Conservation (phyloP, 1,284 basidiomycete genomes). For the Trichosporon faecale region DNA sequence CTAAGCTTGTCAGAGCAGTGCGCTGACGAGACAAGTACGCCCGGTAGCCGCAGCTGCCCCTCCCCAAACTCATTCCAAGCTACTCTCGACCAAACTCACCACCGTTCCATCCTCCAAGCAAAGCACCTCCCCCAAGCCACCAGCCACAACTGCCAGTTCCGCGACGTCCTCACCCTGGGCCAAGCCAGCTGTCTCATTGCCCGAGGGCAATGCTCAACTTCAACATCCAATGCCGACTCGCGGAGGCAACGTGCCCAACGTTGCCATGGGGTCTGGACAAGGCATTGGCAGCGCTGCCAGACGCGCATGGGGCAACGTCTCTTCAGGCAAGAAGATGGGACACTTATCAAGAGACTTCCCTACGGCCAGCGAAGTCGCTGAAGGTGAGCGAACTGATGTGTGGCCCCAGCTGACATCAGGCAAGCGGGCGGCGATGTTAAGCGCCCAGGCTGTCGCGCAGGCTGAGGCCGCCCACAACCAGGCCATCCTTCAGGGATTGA, state of each 20-base stretch:
- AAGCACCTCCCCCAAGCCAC: constrained; percentile 35
- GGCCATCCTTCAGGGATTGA: constrained; percentile 59
- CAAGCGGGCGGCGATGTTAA: constrained; percentile 37
- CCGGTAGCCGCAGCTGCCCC: constrained; percentile 48
- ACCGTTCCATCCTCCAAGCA: constrained; percentile 23
- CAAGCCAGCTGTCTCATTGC: constrained; percentile 33
- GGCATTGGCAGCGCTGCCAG: constrained; percentile 29
- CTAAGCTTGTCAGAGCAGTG: constrained; percentile 1
- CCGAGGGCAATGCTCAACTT: constrained; percentile 22
- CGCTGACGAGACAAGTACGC: constrained; percentile 40
- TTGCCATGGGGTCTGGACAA: constrained; percentile 36
- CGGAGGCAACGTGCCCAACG: constrained; percentile 22
- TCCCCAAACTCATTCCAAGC: constrained; percentile 58
- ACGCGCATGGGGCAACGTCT: constrained; percentile 27
- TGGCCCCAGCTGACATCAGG: constrained; percentile 27
- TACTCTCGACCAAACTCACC: constrained; percentile 50
- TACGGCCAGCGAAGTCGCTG: constrained; percentile 85
- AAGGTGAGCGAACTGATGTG: no score
- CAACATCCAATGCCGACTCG: constrained; percentile 38
- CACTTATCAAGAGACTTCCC: constrained; percentile 61
- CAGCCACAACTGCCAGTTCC: constrained; percentile 26
- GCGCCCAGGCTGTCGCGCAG: constrained; percentile 46
- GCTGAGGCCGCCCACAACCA: constrained; percentile 59
- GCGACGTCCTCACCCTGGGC: constrained; percentile 46
- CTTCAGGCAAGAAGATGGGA: constrained; percentile 9